Evolutionary conservation across 352 stramenopile genomes (phyloP).

Genomic region (Globisporangium carolinianum): DNA sequence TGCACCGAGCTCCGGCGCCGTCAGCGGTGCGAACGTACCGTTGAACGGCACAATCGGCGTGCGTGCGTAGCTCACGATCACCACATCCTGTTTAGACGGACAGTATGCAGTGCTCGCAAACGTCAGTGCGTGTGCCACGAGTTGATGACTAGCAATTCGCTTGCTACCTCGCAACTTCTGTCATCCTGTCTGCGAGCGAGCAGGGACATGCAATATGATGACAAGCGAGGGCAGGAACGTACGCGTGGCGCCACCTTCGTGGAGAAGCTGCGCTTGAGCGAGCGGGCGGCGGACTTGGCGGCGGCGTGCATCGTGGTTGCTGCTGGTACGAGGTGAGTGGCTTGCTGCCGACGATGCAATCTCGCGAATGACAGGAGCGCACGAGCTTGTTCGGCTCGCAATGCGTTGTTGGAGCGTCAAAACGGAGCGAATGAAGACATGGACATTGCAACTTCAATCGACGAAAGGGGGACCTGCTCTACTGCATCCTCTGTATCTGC

Average conservation of each 20-base stretch:
- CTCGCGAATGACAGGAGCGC: background rate
- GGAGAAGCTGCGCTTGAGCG: constrained; percentile 37
- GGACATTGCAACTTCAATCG: background rate
- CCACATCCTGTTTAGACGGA: constrained; percentile 56
- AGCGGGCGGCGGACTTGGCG: constrained; percentile 16
- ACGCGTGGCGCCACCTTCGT: constrained; percentile 28
- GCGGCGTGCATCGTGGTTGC: constrained; percentile 18
- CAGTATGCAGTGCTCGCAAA: background rate
- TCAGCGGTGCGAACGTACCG: constrained; percentile 84
- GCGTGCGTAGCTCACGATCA: constrained; percentile 93
- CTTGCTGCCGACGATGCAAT: background rate
- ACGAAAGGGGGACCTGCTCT: background rate
- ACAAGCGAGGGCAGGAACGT: constrained; percentile 5
- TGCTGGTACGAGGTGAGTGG: background rate
- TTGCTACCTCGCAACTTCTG: too few species aligned
- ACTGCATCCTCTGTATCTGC: background rate
- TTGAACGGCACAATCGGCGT: constrained; percentile 97
- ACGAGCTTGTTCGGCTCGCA: background rate
- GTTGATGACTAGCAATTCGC: too few species aligned
- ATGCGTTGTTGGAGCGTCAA: background rate
- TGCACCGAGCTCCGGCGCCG: constrained; percentile 88
- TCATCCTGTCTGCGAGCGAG: too few species aligned
- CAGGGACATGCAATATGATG: too few species aligned
- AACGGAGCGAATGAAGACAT: background rate
- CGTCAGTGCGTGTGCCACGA: too few species aligned